Conservation (phyloP, 495 filamentous ascomycete species). For the Penicillium cataractarum region DNA sequence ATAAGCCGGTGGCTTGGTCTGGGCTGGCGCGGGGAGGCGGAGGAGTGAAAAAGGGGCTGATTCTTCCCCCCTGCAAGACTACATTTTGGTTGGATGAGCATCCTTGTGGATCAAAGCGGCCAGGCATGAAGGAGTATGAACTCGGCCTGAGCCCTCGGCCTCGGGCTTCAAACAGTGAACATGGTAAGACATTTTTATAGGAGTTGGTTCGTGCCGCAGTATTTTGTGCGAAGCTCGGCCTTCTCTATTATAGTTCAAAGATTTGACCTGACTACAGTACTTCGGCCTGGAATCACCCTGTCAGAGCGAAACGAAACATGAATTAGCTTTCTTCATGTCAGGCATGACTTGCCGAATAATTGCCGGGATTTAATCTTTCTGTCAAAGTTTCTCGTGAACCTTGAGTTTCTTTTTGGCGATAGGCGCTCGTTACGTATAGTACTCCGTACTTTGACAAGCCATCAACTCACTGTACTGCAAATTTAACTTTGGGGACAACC, state of each 20-base stretch:
- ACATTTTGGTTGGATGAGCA: background rate
- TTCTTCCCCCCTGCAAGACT: background rate
- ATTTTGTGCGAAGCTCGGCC: background rate
- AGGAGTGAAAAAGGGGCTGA: background rate
- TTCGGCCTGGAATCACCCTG: background rate
- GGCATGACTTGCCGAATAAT: background rate
- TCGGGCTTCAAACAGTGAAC: background rate
- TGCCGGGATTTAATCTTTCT: background rate
- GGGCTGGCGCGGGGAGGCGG: constrained; percentile 1
- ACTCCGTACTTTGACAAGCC: background rate
- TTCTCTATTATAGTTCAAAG: background rate
- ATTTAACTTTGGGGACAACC: background rate
- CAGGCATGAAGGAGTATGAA: background rate
- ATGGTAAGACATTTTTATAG: no score
- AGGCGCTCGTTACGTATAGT: background rate
- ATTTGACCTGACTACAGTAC: background rate
- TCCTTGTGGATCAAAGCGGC: background rate
- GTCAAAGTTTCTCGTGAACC: background rate
- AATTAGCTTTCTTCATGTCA: constrained; percentile 1
- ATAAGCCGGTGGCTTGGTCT: background rate
- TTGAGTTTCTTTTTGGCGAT: constrained; percentile 1
- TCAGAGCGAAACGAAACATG: background rate
- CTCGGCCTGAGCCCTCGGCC: background rate
- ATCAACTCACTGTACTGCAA: background rate
- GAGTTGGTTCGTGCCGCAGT: no score